Percentiles rank a stretch among this genome's conserved stretches.
Conservation (phyloP, 306 rosid species). For the Cicer yamashitae region DNA sequence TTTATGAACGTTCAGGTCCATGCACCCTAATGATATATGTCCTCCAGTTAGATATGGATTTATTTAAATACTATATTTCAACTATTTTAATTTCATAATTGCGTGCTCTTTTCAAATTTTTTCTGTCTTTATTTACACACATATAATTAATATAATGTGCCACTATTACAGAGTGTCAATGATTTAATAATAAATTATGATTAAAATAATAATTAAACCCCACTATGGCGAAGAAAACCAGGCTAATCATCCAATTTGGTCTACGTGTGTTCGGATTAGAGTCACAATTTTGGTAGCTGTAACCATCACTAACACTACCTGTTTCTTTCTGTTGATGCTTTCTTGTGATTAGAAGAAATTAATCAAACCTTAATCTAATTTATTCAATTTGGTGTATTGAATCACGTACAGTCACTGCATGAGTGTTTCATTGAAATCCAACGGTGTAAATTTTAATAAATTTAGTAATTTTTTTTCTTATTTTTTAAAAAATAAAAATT, state of each 20-base stretch:
- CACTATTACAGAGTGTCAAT: slow-evolving; percentile 47
- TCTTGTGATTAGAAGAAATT: slow-evolving; percentile 21
- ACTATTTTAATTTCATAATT: slow-evolving; percentile 35
- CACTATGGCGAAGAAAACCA: slow-evolving; percentile 43
- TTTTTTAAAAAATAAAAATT: no score
- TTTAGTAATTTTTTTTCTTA: no score
- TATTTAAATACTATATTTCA: slow-evolving; percentile 1
- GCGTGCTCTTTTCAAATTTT: slow-evolving; percentile 31
- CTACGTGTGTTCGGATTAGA: slow-evolving; percentile 47
- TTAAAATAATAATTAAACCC: slow-evolving; percentile 39
- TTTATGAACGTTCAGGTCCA: slow-evolving; percentile 35
- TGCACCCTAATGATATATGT: slow-evolving; percentile 40
- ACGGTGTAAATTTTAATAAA: no score
- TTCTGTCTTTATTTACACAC: slow-evolving; percentile 23
- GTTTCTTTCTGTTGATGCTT: slow-evolving; percentile 53
- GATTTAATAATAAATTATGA: slow-evolving; percentile 23
- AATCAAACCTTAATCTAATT: no score
- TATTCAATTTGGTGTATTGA: no score
- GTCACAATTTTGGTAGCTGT: slow-evolving; percentile 53
- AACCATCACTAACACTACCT: slow-evolving; percentile 41
- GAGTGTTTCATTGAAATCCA: no score
- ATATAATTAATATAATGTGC: slow-evolving; percentile 24
- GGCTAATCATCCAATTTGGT: slow-evolving; percentile 47
- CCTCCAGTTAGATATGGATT: slow-evolving; percentile 38
- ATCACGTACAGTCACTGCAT: no score